Percentiles rank a stretch among this genome's conserved stretches.
Evolutionary conservation across 2,329 filamentous ascomycete genomes (phyloP).

Genomic region (Xylaria sp.): DNA sequence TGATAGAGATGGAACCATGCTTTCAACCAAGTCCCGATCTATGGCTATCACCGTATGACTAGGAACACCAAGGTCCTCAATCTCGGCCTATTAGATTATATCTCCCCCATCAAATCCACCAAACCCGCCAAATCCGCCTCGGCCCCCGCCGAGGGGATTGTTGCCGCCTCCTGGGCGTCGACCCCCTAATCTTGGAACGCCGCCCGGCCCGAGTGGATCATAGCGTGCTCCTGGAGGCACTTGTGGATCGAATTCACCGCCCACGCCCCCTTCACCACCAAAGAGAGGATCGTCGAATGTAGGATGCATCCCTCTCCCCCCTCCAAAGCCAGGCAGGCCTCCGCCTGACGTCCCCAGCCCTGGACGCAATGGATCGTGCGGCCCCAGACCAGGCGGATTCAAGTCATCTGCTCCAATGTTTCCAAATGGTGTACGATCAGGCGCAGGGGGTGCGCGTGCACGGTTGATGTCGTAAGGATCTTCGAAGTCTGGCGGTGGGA

Average conservation of each 20-base stretch:
- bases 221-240: constrained; percentile 90
- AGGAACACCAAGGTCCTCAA: not conserved
- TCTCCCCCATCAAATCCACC: constrained; percentile 47
- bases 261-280: constrained; percentile 62
- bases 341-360: constrained; percentile 71
- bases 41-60: not conserved
- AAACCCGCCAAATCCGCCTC: constrained; percentile 50
- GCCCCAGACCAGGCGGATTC: constrained; percentile 86
- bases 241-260: constrained; percentile 71
- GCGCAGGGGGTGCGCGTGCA: constrained; percentile 60
- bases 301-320: constrained; percentile 89
- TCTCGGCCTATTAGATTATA: constrained; percentile 42
- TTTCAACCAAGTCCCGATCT: constrained; percentile 8
- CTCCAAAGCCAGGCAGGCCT: constrained; percentile 67
- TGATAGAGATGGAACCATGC: constrained; percentile 13
- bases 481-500: constrained; percentile 90
- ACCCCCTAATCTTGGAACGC: constrained; percentile 59
- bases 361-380: constrained; percentile 81
- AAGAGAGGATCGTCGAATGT: constrained; percentile 94
- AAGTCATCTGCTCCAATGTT: constrained; percentile 87
- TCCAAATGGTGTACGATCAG: constrained; percentile 65
- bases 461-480: constrained; percentile 88
- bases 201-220: constrained; percentile 83
- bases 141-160: constrained; percentile 53
- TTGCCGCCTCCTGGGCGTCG: constrained; percentile 53